phyloP scores from a whole-genome alignment of 106 monocot species.

The Iris macrosiphon region DNA sequence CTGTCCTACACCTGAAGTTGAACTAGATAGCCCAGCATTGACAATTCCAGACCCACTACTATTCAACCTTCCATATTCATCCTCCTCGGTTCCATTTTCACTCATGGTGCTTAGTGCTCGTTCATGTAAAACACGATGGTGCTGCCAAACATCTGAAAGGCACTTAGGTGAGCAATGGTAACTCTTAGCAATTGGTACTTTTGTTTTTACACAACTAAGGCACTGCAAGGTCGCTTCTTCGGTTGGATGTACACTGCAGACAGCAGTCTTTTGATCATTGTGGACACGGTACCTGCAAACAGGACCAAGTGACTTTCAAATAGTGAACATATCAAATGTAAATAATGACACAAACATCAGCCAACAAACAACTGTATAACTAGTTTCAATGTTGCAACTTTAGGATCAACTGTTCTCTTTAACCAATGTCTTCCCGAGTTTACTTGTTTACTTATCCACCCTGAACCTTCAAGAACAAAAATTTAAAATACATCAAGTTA shows the following conservation, averaged over 20 bases:
- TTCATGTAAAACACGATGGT: slow-evolving; percentile 91
- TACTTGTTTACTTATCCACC: not conserved
- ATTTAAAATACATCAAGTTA: not conserved
- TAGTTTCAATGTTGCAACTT: not conserved
- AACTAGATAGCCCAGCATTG: slow-evolving; percentile 21
- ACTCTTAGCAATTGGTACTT: slow-evolving; percentile 76
- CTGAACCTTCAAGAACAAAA: not conserved
- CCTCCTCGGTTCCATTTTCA: slow-evolving; percentile 85
- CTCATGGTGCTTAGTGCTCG: slow-evolving; percentile 51
- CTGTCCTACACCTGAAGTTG: slow-evolving; percentile 37
- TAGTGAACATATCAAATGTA: not conserved
- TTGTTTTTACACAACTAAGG: slow-evolving; percentile 79
- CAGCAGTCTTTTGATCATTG: slow-evolving; percentile 65
- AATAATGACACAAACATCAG: not conserved
- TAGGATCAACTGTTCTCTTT: not conserved
- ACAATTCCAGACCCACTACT: slow-evolving; percentile 44
- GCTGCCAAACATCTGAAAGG: slow-evolving; percentile 96
- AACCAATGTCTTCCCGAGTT: not conserved
- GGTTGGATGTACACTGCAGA: slow-evolving; percentile 95
- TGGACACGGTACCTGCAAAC: slow-evolving; percentile 80
- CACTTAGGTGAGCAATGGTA: slow-evolving; percentile 92
- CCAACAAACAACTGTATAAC: not conserved
- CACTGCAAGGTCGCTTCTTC: slow-evolving; percentile 92
- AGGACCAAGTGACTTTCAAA: not conserved
- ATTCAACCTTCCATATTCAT: slow-evolving; percentile 71